Evolutionary conservation across 805 yeast species (phyloP).

Genomic region (Limtongia smithiae): DNA sequence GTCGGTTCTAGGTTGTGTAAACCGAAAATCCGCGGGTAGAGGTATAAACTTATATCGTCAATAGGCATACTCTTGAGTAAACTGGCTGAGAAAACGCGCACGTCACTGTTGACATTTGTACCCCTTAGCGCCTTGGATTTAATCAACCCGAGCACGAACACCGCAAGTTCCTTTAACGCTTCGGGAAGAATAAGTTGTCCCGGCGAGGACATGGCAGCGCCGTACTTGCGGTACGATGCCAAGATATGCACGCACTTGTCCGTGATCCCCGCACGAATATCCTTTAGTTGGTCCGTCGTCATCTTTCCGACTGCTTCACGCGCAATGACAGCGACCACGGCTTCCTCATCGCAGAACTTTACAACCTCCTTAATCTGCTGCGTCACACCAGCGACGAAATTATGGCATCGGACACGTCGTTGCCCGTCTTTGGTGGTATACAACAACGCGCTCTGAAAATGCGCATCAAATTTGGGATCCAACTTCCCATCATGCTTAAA

Average conservation of each 20-base stretch:
- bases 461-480: constrained; percentile 68
- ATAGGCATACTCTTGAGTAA: constrained; percentile 53
- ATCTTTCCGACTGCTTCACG: constrained; percentile 28
- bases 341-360: constrained; percentile 75
- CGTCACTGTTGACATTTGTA: constrained; percentile 54
- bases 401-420: constrained; percentile 82
- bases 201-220: constrained; percentile 42
- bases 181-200: constrained; percentile 79
- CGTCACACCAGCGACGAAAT: constrained; percentile 76
- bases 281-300: constrained; percentile 38
- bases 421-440: constrained; percentile 76
- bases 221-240: constrained; percentile 53
- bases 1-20: constrained; percentile 59
- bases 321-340: constrained; percentile 51
- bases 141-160: constrained; percentile 62
- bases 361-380: constrained; percentile 70
- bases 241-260: constrained; percentile 53
- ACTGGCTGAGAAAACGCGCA: constrained; percentile 54
- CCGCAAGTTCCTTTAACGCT: constrained; percentile 66
- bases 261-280: constrained; percentile 51
- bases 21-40: constrained; percentile 79
- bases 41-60: constrained; percentile 54
- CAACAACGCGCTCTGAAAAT: constrained; percentile 84
- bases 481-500: constrained; percentile 74
- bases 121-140: constrained; percentile 63